Evolutionary conservation across 768 basidiomycete genomes (phyloP).

Genomic region (Russula brevipes): DNA sequence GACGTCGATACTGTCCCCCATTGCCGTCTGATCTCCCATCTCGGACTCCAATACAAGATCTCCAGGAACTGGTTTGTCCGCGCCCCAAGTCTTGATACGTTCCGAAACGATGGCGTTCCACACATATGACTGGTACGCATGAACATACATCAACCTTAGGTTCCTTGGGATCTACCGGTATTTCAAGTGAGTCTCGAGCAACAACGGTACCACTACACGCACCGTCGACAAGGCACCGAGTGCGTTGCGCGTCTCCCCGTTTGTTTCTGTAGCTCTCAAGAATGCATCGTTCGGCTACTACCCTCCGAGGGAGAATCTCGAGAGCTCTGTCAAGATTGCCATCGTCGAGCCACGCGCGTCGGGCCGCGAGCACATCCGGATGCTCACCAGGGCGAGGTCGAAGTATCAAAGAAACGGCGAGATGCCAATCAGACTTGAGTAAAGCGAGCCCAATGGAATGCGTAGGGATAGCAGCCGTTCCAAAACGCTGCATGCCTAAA

Average conservation of each 20-base stretch:
- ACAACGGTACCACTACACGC: slow-evolving; percentile 24
- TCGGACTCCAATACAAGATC: slow-evolving; percentile 79
- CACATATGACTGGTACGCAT: slow-evolving; percentile 97
- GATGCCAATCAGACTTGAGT: slow-evolving; percentile 85
- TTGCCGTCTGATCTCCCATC: slow-evolving; percentile 26
- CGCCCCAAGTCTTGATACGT: slow-evolving; percentile 74
- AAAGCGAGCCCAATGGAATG: slow-evolving; percentile 91
- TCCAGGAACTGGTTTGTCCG: slow-evolving; percentile 69
- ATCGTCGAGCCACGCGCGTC: slow-evolving; percentile 86
- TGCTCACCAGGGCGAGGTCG: slow-evolving; percentile 85
- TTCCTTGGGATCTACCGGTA: slow-evolving; percentile 81
- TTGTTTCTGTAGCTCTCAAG: slow-evolving; percentile 83
- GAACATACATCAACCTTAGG: slow-evolving; percentile 94
- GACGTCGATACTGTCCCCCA: slow-evolving; percentile 32
- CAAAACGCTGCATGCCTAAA: slow-evolving; percentile 96
- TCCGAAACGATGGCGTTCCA: slow-evolving; percentile 98
- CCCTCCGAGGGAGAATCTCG: slow-evolving; percentile 80
- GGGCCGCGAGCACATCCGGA: slow-evolving; percentile 78
- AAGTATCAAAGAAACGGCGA: slow-evolving; percentile 78
- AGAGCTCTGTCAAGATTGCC: slow-evolving; percentile 76
- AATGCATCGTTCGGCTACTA: slow-evolving; percentile 90
- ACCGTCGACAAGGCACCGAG: slow-evolving; percentile 86
- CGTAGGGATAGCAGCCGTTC: slow-evolving; percentile 92
- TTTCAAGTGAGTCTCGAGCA: not conserved
- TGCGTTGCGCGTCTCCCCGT: slow-evolving; percentile 72